These are phyloP conservation scores for Calocybe indica DNA, from an alignment of 768 basidiomycete genomes.

Conservation along the genomic window DNA sequence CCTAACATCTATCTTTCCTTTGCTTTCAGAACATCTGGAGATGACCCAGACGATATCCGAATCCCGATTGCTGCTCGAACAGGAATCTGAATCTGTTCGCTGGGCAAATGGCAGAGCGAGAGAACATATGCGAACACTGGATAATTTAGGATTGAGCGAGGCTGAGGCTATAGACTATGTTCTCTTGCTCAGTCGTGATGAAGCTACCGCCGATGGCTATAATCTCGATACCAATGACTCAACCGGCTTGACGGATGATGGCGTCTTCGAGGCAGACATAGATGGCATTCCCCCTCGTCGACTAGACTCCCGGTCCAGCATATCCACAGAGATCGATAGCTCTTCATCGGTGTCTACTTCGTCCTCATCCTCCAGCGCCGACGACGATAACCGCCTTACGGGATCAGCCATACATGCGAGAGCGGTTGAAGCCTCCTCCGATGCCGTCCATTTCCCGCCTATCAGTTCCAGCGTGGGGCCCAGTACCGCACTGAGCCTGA, in stretches of 20 bases:
- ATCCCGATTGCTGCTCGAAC: slow-evolving; percentile 42
- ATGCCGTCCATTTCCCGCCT: background rate
- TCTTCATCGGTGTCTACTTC: background rate
- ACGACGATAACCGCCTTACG: background rate
- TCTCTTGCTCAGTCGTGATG: slow-evolving; percentile 81
- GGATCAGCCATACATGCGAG: background rate
- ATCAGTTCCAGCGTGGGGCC: slow-evolving; percentile 11
- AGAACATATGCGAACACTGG: slow-evolving; percentile 52
- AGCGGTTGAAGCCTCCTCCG: background rate
- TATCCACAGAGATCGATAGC: background rate
- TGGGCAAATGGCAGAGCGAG: slow-evolving; percentile 40
- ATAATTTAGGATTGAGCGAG: slow-evolving; percentile 68
- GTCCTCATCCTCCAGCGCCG: slow-evolving; percentile 10
- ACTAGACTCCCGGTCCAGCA: background rate
- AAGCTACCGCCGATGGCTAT: slow-evolving; percentile 26
- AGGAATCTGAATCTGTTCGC: slow-evolving; percentile 36
- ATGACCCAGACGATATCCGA: slow-evolving; percentile 59
- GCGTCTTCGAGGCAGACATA: slow-evolving; percentile 52
- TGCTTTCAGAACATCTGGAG: slow-evolving; percentile 51
- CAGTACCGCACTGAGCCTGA: slow-evolving; percentile 15
- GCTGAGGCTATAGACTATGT: slow-evolving; percentile 73
- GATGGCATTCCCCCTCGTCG: slow-evolving; percentile 29
- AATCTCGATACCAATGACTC: slow-evolving; percentile 13
- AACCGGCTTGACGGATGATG: slow-evolving; percentile 33
- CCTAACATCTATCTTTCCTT: slow-evolving; percentile 2